These are phyloP conservation scores for Luvunga scandens DNA, from an alignment of 345 rosid genomes.

Conservation along the genomic window DNA sequence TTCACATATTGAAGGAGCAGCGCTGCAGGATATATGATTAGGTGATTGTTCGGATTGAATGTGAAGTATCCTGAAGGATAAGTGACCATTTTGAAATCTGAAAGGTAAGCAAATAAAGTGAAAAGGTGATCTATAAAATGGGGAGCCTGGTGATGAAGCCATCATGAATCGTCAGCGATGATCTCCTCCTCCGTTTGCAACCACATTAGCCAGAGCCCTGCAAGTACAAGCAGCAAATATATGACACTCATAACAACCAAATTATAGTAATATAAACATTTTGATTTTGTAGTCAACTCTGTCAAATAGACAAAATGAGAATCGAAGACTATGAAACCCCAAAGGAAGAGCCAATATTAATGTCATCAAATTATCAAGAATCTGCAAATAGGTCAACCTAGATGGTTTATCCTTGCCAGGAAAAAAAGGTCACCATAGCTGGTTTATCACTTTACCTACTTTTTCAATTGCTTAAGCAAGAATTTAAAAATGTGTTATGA, in stretches of 20 bases:
- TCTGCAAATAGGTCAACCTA: background rate
- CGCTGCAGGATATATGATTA: conserved; percentile 15
- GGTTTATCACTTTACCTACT: background rate
- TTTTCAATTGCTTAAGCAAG: background rate
- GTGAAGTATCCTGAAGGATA: conserved; percentile 25
- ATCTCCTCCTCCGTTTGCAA: conserved; percentile 43
- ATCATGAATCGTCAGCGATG: conserved; percentile 33
- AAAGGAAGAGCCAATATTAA: background rate
- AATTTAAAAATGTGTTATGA: background rate
- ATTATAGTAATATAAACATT: background rate
- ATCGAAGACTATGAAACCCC: background rate
- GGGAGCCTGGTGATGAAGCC: conserved; percentile 2
- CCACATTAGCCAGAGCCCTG: conserved; percentile 51
- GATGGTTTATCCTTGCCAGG: background rate
- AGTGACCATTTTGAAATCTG: conserved; percentile 23
- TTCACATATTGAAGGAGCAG: conserved; percentile 5
- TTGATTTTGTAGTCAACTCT: background rate
- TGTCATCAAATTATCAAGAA: background rate
- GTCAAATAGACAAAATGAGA: background rate
- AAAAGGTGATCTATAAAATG: conserved; percentile 13
- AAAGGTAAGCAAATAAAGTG: conserved; percentile 18
- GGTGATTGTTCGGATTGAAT: conserved; percentile 19
- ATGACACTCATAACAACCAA: background rate
- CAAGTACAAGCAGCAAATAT: conserved; percentile 19
- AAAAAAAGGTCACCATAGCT: background rate